Conservation (phyloP, 352 stramenopile genomes). For the Phytophthora hibernalis region DNA sequence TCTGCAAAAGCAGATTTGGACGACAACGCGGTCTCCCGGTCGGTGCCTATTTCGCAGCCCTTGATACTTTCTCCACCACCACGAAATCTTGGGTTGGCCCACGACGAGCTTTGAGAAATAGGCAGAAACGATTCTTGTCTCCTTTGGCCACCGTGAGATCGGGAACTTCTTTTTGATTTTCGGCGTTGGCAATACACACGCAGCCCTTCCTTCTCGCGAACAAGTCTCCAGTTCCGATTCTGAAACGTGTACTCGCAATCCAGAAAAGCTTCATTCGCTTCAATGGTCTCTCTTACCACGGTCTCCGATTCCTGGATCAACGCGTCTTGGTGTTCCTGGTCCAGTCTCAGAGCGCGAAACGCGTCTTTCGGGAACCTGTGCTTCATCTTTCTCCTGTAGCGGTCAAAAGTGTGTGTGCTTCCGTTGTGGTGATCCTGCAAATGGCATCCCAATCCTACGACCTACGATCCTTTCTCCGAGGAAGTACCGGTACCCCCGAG, state of each 20-base stretch:
- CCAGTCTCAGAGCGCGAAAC: neutral
- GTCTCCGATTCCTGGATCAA: neutral
- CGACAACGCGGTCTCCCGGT: neutral
- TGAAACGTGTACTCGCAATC: neutral
- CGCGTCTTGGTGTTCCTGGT: neutral
- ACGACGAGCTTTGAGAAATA: neutral
- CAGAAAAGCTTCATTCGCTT: slow-evolving; percentile 4
- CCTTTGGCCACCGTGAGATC: neutral
- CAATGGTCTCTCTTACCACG: neutral
- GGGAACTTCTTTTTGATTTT: neutral
- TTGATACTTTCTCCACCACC: neutral
- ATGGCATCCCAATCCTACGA: neutral
- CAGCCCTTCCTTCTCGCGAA: neutral
- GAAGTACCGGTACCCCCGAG: neutral
- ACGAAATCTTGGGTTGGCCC: neutral
- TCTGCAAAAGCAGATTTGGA: slow-evolving; percentile 6
- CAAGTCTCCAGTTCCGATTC: neutral
- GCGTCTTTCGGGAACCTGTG: neutral
- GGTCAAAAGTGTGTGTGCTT: neutral
- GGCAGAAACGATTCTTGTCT: neutral
- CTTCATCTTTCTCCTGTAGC: neutral
- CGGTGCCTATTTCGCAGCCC: neutral
- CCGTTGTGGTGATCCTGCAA: neutral
- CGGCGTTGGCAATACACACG: slow-evolving; percentile 1
- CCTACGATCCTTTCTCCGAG: neutral